phyloP scores from a whole-genome alignment of 768 basidiomycete genomes.

The Lactarius quietus region DNA sequence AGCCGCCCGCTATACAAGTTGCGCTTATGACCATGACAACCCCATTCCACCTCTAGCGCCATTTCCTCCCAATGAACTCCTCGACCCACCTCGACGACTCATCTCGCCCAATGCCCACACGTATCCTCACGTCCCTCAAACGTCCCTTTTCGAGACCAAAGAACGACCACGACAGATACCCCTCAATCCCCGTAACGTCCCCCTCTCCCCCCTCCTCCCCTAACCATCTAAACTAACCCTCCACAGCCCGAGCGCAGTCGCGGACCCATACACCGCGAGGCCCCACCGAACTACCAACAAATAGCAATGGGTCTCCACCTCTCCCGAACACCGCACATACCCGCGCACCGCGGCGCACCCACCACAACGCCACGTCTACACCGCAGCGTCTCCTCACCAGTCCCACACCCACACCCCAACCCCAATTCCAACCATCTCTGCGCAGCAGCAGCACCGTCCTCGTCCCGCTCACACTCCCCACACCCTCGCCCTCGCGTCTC shows the following conservation, averaged over 20 bases:
- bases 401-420: constrained; percentile 27
- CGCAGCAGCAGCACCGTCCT: too few species aligned
- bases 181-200: neutral
- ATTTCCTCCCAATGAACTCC: constrained; percentile 9
- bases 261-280: constrained; percentile 37
- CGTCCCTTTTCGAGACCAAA: constrained; percentile 17
- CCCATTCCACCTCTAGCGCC: neutral
- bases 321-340: constrained; percentile 70
- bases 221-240: neutral
- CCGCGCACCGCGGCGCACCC: constrained; percentile 34
- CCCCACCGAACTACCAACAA: constrained; percentile 66
- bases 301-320: constrained; percentile 80
- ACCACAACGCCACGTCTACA: constrained; percentile 1
- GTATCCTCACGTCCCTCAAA: constrained; percentile 16
- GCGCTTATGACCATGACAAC: neutral
- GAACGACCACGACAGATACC: constrained; percentile 5
- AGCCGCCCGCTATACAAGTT: neutral
- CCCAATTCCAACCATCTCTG: too few species aligned
- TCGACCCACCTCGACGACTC: constrained; percentile 3
- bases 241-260: constrained; percentile 34
- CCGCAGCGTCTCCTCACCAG: constrained; percentile 3
- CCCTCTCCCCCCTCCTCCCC: neutral
- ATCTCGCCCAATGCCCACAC: constrained; percentile 4
- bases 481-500: constrained; percentile 27
- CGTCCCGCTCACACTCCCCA: too few species aligned